phyloP scores from a whole-genome alignment of 116 monocot species.

The Trichopus zeylanicus region DNA sequence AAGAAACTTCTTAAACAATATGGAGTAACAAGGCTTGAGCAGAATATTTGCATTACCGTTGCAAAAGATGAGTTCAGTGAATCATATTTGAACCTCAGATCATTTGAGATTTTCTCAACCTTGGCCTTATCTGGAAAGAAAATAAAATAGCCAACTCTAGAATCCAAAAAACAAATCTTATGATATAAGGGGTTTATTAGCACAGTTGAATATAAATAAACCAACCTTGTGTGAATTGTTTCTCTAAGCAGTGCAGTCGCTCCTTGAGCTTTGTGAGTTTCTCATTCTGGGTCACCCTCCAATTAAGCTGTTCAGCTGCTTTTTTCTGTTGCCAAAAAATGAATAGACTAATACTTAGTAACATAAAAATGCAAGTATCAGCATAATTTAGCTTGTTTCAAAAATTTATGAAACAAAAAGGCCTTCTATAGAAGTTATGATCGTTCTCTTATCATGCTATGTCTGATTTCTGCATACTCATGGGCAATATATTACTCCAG shows the following conservation, averaged over 20 bases:
- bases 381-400: neutral
- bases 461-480: no score
- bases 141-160: constrained; percentile 4
- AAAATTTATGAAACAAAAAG: neutral
- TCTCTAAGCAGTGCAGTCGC: constrained; percentile 34
- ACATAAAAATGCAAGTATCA: neutral
- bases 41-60: constrained; percentile 22
- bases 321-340: constrained; percentile 27
- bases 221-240: constrained; percentile 55
- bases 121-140: constrained; percentile 47
- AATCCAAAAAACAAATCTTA: neutral
- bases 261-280: constrained; percentile 49
- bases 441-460: no score
- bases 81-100: constrained; percentile 33
- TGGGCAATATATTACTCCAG: no score
- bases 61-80: constrained; percentile 44
- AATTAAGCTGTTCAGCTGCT: constrained; percentile 51
- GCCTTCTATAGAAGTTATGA: neutral
- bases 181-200: neutral
- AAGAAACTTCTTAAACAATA: neutral
- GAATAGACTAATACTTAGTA: neutral
- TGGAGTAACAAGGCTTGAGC: neutral
- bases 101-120: constrained; percentile 35
- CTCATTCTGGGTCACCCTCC: constrained; percentile 47
- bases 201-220: constrained; percentile 19